A percentile compares a stretch with the other conserved stretches of the same genome.
These are phyloP conservation scores for Xylariaceae sp. DNA, from an alignment of 2,329 filamentous ascomycete genomes.

Conservation along the genomic window DNA sequence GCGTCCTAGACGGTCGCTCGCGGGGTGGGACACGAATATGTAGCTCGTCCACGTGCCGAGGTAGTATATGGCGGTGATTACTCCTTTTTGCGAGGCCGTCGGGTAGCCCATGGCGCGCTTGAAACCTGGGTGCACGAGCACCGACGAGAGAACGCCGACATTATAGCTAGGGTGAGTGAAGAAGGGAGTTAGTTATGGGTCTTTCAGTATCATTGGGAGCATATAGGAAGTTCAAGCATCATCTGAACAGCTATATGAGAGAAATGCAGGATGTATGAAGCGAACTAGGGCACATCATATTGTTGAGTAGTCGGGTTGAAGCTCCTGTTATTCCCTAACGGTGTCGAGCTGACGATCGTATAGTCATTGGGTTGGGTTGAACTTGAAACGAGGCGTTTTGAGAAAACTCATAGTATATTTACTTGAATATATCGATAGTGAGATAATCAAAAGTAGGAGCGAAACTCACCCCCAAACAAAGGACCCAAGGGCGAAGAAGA, in stretches of 20 bases:
- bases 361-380: too few relatives aligned
- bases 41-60: conserved; percentile 63
- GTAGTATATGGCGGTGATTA: conserved; percentile 65
- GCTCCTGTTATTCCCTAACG: too few relatives aligned
- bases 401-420: too few relatives aligned
- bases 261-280: too few relatives aligned
- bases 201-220: too few relatives aligned
- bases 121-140: conserved; percentile 64
- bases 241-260: too few relatives aligned
- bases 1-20: conserved; percentile 59
- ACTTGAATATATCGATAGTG: background rate
- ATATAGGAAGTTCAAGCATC: too few relatives aligned
- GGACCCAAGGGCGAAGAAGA: conserved; percentile 62
- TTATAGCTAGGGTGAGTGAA: conserved; percentile 53
- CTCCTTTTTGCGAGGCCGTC: conserved; percentile 53
- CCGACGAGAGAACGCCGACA: conserved; percentile 62
- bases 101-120: conserved; percentile 53
- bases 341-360: too few relatives aligned
- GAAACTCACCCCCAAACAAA: conserved; percentile 60
- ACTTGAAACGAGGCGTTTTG: too few relatives aligned
- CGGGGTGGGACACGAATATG: conserved; percentile 58
- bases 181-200: background rate
- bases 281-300: too few relatives aligned
- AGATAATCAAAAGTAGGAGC: background rate
- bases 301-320: too few relatives aligned